Evolutionary conservation across 192 early-diverging fungal species (phyloP).

Genomic region (Dimargaris cristalligena): DNA sequence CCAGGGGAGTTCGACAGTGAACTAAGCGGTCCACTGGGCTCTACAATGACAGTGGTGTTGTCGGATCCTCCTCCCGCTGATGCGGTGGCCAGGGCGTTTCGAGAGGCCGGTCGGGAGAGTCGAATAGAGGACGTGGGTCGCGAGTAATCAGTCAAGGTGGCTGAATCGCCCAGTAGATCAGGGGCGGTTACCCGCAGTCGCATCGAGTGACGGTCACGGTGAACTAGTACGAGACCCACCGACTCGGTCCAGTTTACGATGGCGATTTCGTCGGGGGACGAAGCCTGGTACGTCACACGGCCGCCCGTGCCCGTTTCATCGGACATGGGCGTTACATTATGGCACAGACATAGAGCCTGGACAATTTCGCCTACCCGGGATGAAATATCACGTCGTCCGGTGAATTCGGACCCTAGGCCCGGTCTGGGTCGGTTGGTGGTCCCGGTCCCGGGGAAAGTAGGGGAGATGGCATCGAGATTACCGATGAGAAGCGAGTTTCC

Average conservation of each 20-base stretch:
- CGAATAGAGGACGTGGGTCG: neutral
- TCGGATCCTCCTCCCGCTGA: neutral
- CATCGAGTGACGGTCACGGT: constrained; percentile 54
- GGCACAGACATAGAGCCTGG: constrained; percentile 73
- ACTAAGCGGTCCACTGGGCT: too few relatives aligned
- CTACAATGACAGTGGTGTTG: too few relatives aligned
- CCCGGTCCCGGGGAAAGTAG: neutral
- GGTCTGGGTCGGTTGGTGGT: neutral
- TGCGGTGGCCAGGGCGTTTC: neutral
- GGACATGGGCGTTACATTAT: constrained; percentile 56
- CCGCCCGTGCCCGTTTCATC: constrained; percentile 5
- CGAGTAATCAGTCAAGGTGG: neutral
- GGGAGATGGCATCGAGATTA: neutral
- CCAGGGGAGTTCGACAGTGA: too few relatives aligned
- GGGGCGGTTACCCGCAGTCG: constrained; percentile 35
- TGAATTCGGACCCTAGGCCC: constrained; percentile 13
- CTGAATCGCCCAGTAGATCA: constrained; percentile 17
- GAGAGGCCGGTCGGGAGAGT: neutral
- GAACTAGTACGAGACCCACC: constrained; percentile 68
- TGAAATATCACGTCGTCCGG: constrained; percentile 66
- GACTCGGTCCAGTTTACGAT: constrained; percentile 83
- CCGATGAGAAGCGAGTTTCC: too few relatives aligned
- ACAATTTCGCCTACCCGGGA: constrained; percentile 75
- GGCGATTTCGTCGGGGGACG: constrained; percentile 92
- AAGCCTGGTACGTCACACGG: constrained; percentile 70